These are phyloP conservation scores for Veloboletus limbatus DNA, from an alignment of 1,284 basidiomycete genomes.

Conservation along the genomic window DNA sequence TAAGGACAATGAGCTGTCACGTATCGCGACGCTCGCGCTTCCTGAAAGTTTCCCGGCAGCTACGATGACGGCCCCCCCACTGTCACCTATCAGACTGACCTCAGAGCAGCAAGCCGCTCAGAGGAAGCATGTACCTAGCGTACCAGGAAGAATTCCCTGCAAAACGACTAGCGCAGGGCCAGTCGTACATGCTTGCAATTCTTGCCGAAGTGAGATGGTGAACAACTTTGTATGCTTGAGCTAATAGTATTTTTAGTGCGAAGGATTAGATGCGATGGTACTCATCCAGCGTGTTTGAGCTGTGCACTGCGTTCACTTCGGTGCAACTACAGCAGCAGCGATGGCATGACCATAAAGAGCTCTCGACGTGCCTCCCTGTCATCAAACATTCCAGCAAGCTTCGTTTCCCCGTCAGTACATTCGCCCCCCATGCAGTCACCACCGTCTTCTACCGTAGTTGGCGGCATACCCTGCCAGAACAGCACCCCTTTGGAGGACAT, in stretches of 20 bases:
- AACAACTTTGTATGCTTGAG: constrained; percentile 9
- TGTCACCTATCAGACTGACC: constrained; percentile 59
- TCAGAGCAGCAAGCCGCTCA: constrained; percentile 58
- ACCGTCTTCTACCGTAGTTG: constrained; percentile 38
- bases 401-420: constrained; percentile 43
- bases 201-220: constrained; percentile 61
- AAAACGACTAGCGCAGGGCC: constrained; percentile 66
- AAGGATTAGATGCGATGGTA: constrained; percentile 81
- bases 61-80: constrained; percentile 57
- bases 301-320: constrained; percentile 67
- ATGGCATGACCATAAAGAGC: constrained; percentile 46
- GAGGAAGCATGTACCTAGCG: constrained; percentile 63
- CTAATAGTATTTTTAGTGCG: constrained; percentile 50
- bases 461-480: constrained; percentile 34
- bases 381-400: constrained; percentile 39
- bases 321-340: constrained; percentile 60
- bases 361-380: constrained; percentile 46
- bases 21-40: constrained; percentile 63
- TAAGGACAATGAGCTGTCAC: constrained; percentile 63
- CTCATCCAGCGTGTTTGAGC: constrained; percentile 73
- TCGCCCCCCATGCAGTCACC: constrained; percentile 52
- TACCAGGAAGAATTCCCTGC: constrained; percentile 58
- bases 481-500: constrained; percentile 29
- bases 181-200: constrained; percentile 80
- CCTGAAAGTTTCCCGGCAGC: constrained; percentile 51